Conservation (phyloP, 2,329 filamentous ascomycete species). For the Rosellinia necatrix region DNA sequence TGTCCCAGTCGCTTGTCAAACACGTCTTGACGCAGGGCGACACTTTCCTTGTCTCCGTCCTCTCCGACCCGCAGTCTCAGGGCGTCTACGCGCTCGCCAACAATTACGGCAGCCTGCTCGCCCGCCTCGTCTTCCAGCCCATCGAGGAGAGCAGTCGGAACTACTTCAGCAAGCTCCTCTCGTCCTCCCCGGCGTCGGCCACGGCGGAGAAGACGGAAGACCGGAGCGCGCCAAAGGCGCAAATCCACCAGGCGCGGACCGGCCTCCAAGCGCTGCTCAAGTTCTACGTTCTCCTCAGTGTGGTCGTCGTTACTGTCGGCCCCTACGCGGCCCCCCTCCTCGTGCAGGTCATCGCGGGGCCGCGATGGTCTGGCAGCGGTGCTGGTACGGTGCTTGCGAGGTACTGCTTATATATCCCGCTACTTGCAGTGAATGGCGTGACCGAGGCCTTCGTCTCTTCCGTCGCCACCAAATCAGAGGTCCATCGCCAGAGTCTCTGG, state of each 20-base stretch:
- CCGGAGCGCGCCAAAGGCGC: slow-evolving; percentile 24
- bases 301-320: slow-evolving; percentile 70
- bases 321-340: slow-evolving; percentile 76
- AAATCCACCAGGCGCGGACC: slow-evolving; percentile 48
- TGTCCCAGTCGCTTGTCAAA: slow-evolving; percentile 86
- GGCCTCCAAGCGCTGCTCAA: slow-evolving; percentile 70
- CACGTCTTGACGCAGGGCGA: slow-evolving; percentile 94
- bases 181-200: slow-evolving; percentile 38
- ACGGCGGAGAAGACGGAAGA: slow-evolving; percentile 9
- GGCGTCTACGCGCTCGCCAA: slow-evolving; percentile 91
- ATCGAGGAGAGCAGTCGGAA: slow-evolving; percentile 92
- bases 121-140: slow-evolving; percentile 89
- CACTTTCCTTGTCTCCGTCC: slow-evolving; percentile 79
- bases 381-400: slow-evolving; percentile 74
- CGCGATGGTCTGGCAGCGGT: slow-evolving; percentile 73
- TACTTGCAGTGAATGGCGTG: slow-evolving; percentile 89
- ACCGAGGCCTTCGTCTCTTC: slow-evolving; percentile 91
- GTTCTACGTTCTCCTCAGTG: slow-evolving; percentile 74
- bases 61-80: slow-evolving; percentile 80
- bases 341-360: slow-evolving; percentile 75
- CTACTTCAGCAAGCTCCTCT: slow-evolving; percentile 82
- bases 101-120: slow-evolving; percentile 90
- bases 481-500: slow-evolving; percentile 78
- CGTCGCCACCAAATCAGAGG: slow-evolving; percentile 74
- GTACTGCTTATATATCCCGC: slow-evolving; percentile 92